Evolutionary conservation across 495 filamentous ascomycete genomes (phyloP), one percentile per base, ranked within the genome.

Genomic region (Hypoxylon rickii): DNA sequence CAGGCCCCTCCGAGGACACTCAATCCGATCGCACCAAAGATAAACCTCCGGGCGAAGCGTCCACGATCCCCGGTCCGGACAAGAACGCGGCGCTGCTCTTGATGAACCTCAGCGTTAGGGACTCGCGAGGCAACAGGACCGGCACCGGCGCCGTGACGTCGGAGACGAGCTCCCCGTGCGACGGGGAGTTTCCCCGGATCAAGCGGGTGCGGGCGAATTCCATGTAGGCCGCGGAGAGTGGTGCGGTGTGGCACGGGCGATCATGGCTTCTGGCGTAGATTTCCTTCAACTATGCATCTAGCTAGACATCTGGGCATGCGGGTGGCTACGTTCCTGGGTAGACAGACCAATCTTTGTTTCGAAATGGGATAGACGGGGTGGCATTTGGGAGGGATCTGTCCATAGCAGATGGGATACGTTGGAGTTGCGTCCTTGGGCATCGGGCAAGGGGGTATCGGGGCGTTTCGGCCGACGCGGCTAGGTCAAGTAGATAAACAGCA

Each of bases 71-170:
- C 6, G 59, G 63, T 2, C 64, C 63, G 16, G 81, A 83, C 55
- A 77, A 82, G 57, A 80, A 78, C 44, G 83, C 83, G 3, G 83
- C 83, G 15, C 72, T 82, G 65, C 70, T 82, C 38, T 66, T 86
- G 51, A 69, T 86, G 60, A 78, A 76, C 57, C 66, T 86, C 39
- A 76, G 79, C 41, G 77, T 77, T 58, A 73, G 76, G 55, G 74
- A 80, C 64, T 63, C 32, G 41, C 36, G 48, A 8, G 41, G 63
- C 40, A 33, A 47, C 10, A 64, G 53, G 22, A 47, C 12, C 8
- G 20, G 48, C 13, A 33, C 12, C 42, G 42, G 17, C 44, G 51
- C 33, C 16, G 26, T 36, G 46, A 7, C 19, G n/a, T 57, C 48
- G 2, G 60, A 38, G 21, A 33, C 40, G 39, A 57, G 20, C 7